phyloP scores from a whole-genome alignment of 1,284 basidiomycete genomes.

The Prillingera fragicola region DNA sequence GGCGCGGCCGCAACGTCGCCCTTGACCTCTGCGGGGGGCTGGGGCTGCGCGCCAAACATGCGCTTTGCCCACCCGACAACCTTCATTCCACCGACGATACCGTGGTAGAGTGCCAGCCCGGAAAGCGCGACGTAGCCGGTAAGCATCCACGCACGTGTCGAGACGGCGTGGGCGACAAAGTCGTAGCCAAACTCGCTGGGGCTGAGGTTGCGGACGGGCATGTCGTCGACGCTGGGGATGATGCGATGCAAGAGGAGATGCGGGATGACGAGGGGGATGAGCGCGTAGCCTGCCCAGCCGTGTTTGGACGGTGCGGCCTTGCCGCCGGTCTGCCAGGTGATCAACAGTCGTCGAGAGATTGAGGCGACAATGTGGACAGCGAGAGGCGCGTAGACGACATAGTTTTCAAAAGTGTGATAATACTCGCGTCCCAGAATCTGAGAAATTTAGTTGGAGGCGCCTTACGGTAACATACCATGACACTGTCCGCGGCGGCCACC shows the following conservation, averaged over 20 bases:
- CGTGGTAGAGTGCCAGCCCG: constrained; percentile 26
- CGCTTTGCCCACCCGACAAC: constrained; percentile 32
- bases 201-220: constrained; percentile 30
- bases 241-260: constrained; percentile 34
- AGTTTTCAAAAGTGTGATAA: constrained; percentile 38
- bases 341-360: constrained; percentile 21
- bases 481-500: constrained; percentile 27
- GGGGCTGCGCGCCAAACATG: neutral
- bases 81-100: constrained; percentile 32
- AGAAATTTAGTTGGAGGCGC: neutral
- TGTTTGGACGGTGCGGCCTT: constrained; percentile 15
- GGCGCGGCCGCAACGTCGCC: neutral
- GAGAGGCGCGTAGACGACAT: constrained; percentile 34
- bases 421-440: constrained; percentile 39
- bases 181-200: constrained; percentile 42
- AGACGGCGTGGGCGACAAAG: constrained; percentile 36
- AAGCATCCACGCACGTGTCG: constrained; percentile 18
- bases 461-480: constrained; percentile 29
- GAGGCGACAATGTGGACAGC: constrained; percentile 32
- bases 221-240: constrained; percentile 22
- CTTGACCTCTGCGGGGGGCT: constrained; percentile 2
- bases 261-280: constrained; percentile 30
- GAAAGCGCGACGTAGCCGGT: constrained; percentile 26
- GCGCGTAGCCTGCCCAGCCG: constrained; percentile 25
- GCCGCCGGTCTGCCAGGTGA: constrained; percentile 12